A percentile compares a stretch with the other conserved stretches of the same genome.
phyloP scores from a whole-genome alignment of 2,329 filamentous ascomycete genomes.

The Talaromyces sp. region DNA sequence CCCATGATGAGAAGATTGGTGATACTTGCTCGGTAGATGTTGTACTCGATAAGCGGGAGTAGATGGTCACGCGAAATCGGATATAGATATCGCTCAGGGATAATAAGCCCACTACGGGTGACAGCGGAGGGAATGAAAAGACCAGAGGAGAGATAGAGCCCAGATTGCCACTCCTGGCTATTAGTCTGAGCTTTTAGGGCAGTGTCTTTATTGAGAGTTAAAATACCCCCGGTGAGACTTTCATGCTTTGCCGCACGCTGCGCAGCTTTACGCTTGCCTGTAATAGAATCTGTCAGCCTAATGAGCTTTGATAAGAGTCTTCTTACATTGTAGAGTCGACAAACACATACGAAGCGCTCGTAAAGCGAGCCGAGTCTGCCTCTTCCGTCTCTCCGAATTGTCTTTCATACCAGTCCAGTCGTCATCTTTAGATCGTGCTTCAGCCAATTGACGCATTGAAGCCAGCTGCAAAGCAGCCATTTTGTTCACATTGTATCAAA shows the following conservation, averaged over 20 bases:
- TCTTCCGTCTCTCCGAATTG: constrained; percentile 18
- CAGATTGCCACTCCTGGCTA: background rate
- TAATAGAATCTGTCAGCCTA: background rate
- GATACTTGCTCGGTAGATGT: constrained; percentile 25
- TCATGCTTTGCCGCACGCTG: constrained; percentile 1
- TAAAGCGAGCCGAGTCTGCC: constrained; percentile 24
- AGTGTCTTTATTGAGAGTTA: background rate
- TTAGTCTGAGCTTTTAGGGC: background rate
- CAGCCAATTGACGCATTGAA: constrained; percentile 10
- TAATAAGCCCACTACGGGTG: background rate
- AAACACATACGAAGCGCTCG: constrained; percentile 21
- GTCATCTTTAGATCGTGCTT: constrained; percentile 9
- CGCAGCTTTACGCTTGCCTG: constrained; percentile 8
- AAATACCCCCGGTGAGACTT: background rate
- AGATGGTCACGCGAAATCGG: constrained; percentile 21
- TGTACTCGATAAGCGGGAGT: constrained; percentile 25
- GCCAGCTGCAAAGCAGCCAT: background rate
- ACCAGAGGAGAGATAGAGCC: background rate
- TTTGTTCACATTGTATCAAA: background rate
- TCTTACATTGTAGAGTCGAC: too few species aligned
- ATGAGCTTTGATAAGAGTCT: background rate
- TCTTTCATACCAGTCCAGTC: constrained; percentile 21
- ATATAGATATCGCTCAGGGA: constrained; percentile 6
- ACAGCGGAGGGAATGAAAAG: constrained; percentile 1
- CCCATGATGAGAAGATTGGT: constrained; percentile 23